phyloP scores from a whole-genome alignment of 768 basidiomycete species.

The Myochromella boudieri region DNA sequence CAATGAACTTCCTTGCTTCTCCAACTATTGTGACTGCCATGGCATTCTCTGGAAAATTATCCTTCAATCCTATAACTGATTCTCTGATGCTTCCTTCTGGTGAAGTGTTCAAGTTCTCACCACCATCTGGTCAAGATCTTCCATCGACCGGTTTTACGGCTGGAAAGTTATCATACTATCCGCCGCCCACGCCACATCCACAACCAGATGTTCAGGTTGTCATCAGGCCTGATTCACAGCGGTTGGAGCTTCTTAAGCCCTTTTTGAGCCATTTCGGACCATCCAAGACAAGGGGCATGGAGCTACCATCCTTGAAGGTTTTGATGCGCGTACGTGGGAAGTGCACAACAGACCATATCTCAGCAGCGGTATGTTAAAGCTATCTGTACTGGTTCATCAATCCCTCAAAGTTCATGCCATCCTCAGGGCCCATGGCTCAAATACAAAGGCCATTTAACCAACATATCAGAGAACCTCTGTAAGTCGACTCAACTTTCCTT shows the following conservation, averaged over 20 bases:
- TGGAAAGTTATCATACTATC: constrained; percentile 76
- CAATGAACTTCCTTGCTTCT: constrained; percentile 98
- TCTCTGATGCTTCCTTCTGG: constrained; percentile 66
- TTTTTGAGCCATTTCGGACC: constrained; percentile 76
- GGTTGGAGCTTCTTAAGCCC: constrained; percentile 85
- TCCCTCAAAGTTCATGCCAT: constrained; percentile 8
- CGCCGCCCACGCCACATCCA: constrained; percentile 69
- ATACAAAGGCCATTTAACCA: constrained; percentile 95
- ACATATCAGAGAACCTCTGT: constrained; percentile 96
- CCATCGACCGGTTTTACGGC: constrained; percentile 80
- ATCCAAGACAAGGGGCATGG: constrained; percentile 53
- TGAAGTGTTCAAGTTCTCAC: constrained; percentile 75
- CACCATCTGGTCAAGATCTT: constrained; percentile 84
- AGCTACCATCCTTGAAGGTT: constrained; percentile 81
- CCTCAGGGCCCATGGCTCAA: constrained; percentile 93
- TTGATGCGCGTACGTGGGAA: constrained; percentile 94
- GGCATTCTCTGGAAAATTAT: constrained; percentile 91
- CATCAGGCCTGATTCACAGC: constrained; percentile 76
- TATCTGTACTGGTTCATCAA: not conserved
- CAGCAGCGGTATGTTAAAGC: constrained; percentile 73
- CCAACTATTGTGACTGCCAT: constrained; percentile 97
- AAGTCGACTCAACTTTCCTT: constrained; percentile 29
- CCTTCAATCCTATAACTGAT: constrained; percentile 93
- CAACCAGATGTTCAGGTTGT: constrained; percentile 74
- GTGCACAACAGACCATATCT: constrained; percentile 99